Evolutionary conservation across 31 red algal species (phyloP).

Genomic region (Porphyra umbilicalis): DNA sequence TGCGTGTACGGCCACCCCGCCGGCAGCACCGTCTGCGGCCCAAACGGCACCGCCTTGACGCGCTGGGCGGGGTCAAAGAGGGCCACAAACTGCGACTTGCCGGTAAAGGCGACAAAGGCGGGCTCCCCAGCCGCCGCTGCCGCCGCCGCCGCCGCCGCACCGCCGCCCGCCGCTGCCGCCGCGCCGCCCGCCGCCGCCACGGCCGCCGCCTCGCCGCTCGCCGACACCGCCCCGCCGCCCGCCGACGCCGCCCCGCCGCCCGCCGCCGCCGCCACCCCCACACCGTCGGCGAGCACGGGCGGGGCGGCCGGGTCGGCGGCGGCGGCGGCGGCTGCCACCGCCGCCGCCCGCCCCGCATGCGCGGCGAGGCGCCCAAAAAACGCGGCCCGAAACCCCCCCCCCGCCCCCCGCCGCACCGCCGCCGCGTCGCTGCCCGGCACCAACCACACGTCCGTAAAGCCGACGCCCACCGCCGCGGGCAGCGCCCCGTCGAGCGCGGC

Average conservation of each 20-base stretch:
- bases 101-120: background rate
- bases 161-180: background rate
- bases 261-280: too few species aligned
- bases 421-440: slow-evolving; percentile 35
- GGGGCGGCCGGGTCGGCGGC: background rate
- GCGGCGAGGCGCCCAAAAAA: background rate
- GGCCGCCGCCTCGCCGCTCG: too few species aligned
- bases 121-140: background rate
- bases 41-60: background rate
- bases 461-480: slow-evolving; percentile 16
- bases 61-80: background rate
- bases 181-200: background rate
- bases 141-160: background rate
- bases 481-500: slow-evolving; percentile 2
- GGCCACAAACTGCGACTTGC: background rate
- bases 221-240: too few species aligned
- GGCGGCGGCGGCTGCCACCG: background rate
- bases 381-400: background rate
- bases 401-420: slow-evolving; percentile 10
- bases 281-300: too few species aligned
- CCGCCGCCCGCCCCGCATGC: background rate
- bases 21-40: background rate
- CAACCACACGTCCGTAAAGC: slow-evolving; percentile 38
- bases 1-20: background rate
- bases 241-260: too few species aligned